A percentile compares a stretch with the other conserved stretches of the same genome.
phyloP scores from a whole-genome alignment of 1,139 yeast species.

The Hemisphaericaspora lyxosophila region DNA sequence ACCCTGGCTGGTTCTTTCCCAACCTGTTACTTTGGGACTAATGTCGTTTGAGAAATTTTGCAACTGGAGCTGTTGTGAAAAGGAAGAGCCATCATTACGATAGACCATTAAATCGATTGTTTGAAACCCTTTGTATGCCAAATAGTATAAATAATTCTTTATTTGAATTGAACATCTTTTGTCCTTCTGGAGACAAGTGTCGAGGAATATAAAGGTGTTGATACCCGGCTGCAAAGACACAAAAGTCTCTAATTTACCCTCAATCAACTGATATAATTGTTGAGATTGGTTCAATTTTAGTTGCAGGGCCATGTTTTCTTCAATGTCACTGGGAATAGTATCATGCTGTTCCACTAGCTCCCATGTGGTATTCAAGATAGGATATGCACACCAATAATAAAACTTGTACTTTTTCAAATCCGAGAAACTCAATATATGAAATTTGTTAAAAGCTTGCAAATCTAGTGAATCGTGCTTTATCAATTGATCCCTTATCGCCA shows the following conservation, averaged over 20 bases:
- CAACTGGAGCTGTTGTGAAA: conserved; percentile 20
- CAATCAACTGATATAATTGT: conserved; percentile 17
- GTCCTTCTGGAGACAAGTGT: conserved; percentile 50
- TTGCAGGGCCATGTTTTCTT: conserved; percentile 3
- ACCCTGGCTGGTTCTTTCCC: conserved; percentile 82
- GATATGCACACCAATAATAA: conserved; percentile 83
- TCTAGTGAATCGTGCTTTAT: conserved; percentile 12
- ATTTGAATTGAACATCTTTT: conserved; percentile 59
- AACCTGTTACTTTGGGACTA: conserved; percentile 60
- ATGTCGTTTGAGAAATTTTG: conserved; percentile 6
- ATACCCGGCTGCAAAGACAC: neutral
- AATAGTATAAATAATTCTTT: conserved; percentile 62
- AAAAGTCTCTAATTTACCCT: conserved; percentile 8
- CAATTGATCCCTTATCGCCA: conserved; percentile 19
- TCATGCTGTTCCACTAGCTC: conserved; percentile 11
- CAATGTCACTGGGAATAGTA: conserved; percentile 6
- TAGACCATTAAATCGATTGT: conserved; percentile 41
- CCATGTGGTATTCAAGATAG: conserved; percentile 57
- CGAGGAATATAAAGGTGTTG: conserved; percentile 53
- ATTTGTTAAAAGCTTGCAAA: conserved; percentile 29
- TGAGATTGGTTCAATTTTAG: conserved; percentile 3
- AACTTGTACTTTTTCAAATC: conserved; percentile 87
- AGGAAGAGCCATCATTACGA: conserved; percentile 26
- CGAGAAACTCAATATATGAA: conserved; percentile 69
- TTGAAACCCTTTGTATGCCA: conserved; percentile 41